Evolutionary conservation across 352 stramenopile genomes (phyloP), one percentile per base, ranked within the genome.

Genomic region (Aphanomyces euteiches): DNA sequence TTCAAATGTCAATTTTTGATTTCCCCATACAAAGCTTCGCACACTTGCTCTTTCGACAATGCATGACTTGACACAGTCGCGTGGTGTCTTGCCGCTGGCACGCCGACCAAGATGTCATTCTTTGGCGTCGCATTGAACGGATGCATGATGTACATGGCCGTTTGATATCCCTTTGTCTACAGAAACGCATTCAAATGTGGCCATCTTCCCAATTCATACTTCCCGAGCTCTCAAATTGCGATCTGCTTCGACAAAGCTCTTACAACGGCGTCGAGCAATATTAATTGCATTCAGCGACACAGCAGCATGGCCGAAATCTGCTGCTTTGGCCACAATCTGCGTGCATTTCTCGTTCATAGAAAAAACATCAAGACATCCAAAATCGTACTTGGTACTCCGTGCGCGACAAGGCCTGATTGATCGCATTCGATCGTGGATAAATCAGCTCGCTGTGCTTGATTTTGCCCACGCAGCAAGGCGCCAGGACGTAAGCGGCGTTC

Each of bases 101-200:
- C 76, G 5, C 86, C 86, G 37, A 94, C 84, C 19, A 94, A 63
- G 37, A 94, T 78, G 67, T 94, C 84, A 73, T 94, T 94, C 78
- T 94, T 94, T 7, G 86, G 86, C 34, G 86, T 92, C 40, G 76
- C 82, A 12, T 82, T 74, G 59, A 76, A 70, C 19, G 86, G 86
- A 54, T 90, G 77, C 86, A 94, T 94, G 50, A 92, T 81, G 53
- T 88, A 92, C 76, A 91, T 84, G 73, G 80, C 86, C 15, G 85
- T 88, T 38, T 76, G 43, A 72, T 90, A 92, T 34, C 81, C 64
- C 21, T 50, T 43, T n/a, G 39, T 69, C 45, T 69, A 69, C 19
- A 47, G 17, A 21, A 3, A 45, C 3, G 12, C 4, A 13, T 47
- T 50, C 34, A 13, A 41, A 19, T 3, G 0, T 63, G 40, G 21